A percentile compares a stretch with the other conserved stretches of the same genome.
These are phyloP conservation scores for Alternaria gansuensis DNA, from an alignment of 2,329 filamentous ascomycete genomes.

Conservation along the genomic window DNA sequence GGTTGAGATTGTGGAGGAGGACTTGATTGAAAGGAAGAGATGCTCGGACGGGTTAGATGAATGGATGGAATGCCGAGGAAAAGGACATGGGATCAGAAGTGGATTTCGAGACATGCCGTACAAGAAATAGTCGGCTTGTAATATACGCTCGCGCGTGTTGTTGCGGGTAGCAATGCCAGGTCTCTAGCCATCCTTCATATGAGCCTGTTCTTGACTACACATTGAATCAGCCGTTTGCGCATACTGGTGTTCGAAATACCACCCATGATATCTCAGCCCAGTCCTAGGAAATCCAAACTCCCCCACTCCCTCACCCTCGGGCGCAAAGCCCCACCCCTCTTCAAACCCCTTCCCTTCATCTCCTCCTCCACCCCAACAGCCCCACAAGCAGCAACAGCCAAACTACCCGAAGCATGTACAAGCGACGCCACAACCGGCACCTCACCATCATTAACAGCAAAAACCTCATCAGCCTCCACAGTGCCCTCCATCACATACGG, in stretches of 20 bases:
- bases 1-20: no score
- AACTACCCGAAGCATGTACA: conserved; percentile 35
- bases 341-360: background rate
- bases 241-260: background rate
- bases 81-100: no score
- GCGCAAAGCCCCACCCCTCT: conserved; percentile 23
- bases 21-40: no score
- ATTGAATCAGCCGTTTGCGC: background rate
- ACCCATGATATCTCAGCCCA: conserved; percentile 15
- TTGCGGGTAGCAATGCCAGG: background rate
- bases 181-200: background rate
- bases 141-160: no score
- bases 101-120: no score
- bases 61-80: no score
- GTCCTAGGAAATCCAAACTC: conserved; percentile 37
- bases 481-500: conserved; percentile 42
- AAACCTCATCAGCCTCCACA: conserved; percentile 50
- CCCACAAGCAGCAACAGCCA: conserved; percentile 41
- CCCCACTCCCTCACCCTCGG: conserved; percentile 35
- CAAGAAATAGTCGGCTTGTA: no score
- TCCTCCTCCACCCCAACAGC: conserved; percentile 8
- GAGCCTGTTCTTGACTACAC: background rate
- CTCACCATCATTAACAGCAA: conserved; percentile 26
- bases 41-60: no score
- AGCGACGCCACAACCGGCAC: conserved; percentile 36